Percentiles rank a stretch among this genome's conserved stretches.
Conservation (phyloP, 2,329 filamentous ascomycete genomes). For the Fusarium anguioides region DNA sequence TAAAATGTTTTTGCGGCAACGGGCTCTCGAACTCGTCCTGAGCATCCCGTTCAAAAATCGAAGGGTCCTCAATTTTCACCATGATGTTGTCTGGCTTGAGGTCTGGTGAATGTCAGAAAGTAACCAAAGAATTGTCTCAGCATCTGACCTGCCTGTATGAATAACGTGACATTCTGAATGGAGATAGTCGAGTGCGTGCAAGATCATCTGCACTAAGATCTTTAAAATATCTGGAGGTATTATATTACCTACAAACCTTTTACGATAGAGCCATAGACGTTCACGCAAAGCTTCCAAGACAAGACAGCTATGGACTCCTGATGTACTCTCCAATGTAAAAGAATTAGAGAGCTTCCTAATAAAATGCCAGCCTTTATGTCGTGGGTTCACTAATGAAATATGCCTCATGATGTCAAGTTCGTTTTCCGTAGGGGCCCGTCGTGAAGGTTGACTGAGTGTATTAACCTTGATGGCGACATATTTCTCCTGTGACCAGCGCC, state of each 20-base stretch:
- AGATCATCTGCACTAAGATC: conserved; percentile 39
- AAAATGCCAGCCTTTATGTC: conserved; percentile 37
- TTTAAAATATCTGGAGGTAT: conserved; percentile 38
- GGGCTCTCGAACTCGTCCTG: conserved; percentile 36
- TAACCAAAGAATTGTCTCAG: not conserved
- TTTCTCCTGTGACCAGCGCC: conserved; percentile 37
- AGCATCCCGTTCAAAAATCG: conserved; percentile 32
- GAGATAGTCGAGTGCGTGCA: conserved; percentile 41
- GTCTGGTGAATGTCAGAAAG: conserved; percentile 9
- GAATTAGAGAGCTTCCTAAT: conserved; percentile 35
- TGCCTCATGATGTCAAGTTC: conserved; percentile 32
- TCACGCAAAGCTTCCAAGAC: conserved; percentile 39
- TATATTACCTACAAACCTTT: conserved; percentile 30
- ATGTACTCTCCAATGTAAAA: conserved; percentile 18
- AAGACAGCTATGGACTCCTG: conserved; percentile 27
- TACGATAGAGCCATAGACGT: conserved; percentile 41
- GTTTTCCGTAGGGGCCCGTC: conserved; percentile 1
- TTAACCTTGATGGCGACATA: conserved; percentile 41
- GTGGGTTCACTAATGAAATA: conserved; percentile 20
- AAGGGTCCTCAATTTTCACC: conserved; percentile 34
- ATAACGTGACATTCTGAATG: conserved; percentile 41
- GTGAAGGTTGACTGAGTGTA: not conserved
- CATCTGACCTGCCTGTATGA: conserved; percentile 27
- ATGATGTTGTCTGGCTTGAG: conserved; percentile 41
- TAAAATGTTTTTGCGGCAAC: conserved; percentile 30